A percentile compares a stretch with the other conserved stretches of the same genome.
These are phyloP conservation scores for Exobasidium cylindrosporum DNA, from an alignment of 1,284 basidiomycete species.

Conservation along the genomic window DNA sequence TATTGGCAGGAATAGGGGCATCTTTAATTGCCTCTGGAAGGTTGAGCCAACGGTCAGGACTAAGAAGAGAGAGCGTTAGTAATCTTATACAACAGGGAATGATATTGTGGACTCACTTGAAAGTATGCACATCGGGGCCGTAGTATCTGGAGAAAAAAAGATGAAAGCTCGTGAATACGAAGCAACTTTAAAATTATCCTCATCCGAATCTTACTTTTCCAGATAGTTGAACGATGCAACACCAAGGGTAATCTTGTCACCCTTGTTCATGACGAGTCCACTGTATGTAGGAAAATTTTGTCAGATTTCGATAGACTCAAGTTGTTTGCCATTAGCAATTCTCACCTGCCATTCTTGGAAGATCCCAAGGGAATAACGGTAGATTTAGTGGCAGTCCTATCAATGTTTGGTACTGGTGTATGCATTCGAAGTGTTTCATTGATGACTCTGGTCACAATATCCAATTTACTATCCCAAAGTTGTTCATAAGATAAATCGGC, in stretches of 20 bases:
- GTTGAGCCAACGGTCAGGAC: neutral
- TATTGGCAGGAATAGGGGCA: neutral
- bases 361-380: neutral
- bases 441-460: neutral
- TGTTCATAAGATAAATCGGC: neutral
- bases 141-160: neutral
- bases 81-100: no score
- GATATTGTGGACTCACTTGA: no score
- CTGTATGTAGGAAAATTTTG: no score
- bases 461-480: neutral
- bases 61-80: no score
- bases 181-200: no score
- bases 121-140: neutral
- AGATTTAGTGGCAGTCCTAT: neutral
- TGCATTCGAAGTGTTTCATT: conserved; percentile 1
- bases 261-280: neutral
- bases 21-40: neutral
- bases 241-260: neutral
- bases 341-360: neutral
- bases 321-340: no score
- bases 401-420: neutral
- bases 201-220: neutral
- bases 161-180: no score
- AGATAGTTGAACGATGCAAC: neutral
- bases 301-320: no score